Percentiles rank a stretch among this genome's conserved stretches.
Conservation (phyloP, 352 stramenopile genomes). For the Phytophthora capsici region DNA sequence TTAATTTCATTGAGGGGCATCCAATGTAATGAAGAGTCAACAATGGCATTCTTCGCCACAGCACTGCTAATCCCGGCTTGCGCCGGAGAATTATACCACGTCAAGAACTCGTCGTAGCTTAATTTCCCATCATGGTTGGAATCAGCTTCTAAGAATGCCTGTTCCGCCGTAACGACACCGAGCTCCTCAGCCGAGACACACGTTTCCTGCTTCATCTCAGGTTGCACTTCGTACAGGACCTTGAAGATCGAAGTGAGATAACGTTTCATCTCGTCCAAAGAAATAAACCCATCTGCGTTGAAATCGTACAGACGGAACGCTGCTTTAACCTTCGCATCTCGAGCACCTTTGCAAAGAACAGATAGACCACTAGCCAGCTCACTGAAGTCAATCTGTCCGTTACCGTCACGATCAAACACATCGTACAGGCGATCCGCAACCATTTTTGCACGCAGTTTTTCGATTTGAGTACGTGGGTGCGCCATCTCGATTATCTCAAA, state of each 20-base stretch:
- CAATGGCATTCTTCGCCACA: conserved; percentile 73
- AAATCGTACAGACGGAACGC: conserved; percentile 89
- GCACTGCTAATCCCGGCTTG: conserved; percentile 72
- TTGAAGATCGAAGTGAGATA: conserved; percentile 91
- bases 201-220: conserved; percentile 69
- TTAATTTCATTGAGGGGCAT: conserved; percentile 87
- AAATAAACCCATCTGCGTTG: conserved; percentile 87
- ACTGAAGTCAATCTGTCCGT: conserved; percentile 86
- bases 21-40: conserved; percentile 80
- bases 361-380: conserved; percentile 86
- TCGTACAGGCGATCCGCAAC: conserved; percentile 79
- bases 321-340: conserved; percentile 84
- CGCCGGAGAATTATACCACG: conserved; percentile 82
- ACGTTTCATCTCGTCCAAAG: conserved; percentile 85
- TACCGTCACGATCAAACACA: conserved; percentile 80
- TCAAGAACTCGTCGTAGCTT: conserved; percentile 89
- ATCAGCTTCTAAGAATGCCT: conserved; percentile 88
- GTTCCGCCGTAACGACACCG: conserved; percentile 79
- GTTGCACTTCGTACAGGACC: conserved; percentile 86
- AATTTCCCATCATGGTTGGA: conserved; percentile 81
- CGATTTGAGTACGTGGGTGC: conserved; percentile 65
- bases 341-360: conserved; percentile 82
- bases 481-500: conserved; percentile 75
- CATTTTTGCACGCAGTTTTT: conserved; percentile 72
- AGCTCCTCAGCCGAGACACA: conserved; percentile 78